phyloP scores from a whole-genome alignment of 2,329 filamentous ascomycete genomes.

The Calonectria hawksworthii region DNA sequence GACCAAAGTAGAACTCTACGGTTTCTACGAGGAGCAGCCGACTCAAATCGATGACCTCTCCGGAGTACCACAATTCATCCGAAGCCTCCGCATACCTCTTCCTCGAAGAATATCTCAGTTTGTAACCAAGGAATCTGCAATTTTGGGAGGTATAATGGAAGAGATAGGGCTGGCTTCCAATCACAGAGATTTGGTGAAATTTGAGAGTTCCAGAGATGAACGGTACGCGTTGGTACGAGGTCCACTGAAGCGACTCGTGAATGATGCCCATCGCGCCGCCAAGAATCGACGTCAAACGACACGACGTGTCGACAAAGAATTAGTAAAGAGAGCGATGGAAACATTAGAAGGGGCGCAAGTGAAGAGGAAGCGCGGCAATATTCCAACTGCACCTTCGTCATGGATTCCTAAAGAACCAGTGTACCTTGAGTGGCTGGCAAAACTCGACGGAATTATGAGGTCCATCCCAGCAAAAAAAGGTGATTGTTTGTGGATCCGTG shows the following conservation, averaged over 20 bases:
- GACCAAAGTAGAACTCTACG: slow-evolving; percentile 54
- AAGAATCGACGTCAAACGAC: slow-evolving; percentile 55
- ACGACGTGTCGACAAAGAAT: slow-evolving; percentile 51
- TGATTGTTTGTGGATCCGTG: slow-evolving; percentile 57
- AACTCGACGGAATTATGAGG: slow-evolving; percentile 21
- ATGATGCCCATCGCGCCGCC: slow-evolving; percentile 51
- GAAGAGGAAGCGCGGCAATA: slow-evolving; percentile 46
- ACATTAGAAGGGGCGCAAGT: slow-evolving; percentile 52
- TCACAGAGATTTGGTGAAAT: slow-evolving; percentile 59
- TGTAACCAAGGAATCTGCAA: slow-evolving; percentile 57
- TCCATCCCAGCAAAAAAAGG: slow-evolving; percentile 21
- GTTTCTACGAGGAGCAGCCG: slow-evolving; percentile 57
- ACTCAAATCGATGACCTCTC: slow-evolving; percentile 55
- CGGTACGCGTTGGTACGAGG: slow-evolving; percentile 52
- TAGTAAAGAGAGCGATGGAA: slow-evolving; percentile 51
- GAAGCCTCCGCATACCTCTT: slow-evolving; percentile 41
- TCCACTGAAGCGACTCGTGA: slow-evolving; percentile 54
- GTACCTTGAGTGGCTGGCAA: slow-evolving; percentile 53
- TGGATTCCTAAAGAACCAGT: slow-evolving; percentile 56
- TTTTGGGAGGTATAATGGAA: slow-evolving; percentile 51
- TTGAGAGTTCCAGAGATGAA: slow-evolving; percentile 56
- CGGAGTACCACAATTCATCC: slow-evolving; percentile 47
- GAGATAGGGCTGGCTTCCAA: slow-evolving; percentile 52
- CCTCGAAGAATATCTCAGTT: slow-evolving; percentile 54
- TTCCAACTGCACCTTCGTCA: slow-evolving; percentile 52